Evolutionary conservation across 495 filamentous ascomycete genomes (phyloP).

Genomic region (Schizothecium vesticola): DNA sequence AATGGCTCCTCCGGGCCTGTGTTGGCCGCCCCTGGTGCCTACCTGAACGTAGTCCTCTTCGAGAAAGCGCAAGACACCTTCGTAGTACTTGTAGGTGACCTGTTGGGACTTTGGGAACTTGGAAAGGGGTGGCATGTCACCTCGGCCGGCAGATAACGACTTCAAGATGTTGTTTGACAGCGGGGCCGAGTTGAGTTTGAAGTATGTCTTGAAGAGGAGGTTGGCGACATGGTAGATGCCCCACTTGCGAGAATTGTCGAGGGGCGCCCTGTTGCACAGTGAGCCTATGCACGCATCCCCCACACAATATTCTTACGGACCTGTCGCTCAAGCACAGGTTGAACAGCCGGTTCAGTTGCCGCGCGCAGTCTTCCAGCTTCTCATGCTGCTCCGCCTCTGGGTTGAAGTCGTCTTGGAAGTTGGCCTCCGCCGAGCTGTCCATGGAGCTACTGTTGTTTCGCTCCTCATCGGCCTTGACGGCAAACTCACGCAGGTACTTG

Average conservation of each 20-base stretch:
- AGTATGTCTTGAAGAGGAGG: conserved; percentile 95
- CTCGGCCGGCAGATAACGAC: conserved; percentile 65
- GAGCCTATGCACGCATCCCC: conserved; percentile 3
- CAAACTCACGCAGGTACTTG: conserved; percentile 78
- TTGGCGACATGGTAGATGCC: conserved; percentile 90
- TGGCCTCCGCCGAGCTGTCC: conserved; percentile 38
- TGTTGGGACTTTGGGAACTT: conserved; percentile 80
- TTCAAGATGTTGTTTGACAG: conserved; percentile 86
- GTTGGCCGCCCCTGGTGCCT: conserved; percentile 13
- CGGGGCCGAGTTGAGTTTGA: conserved; percentile 84
- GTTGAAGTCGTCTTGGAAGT: conserved; percentile 72
- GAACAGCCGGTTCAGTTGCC: conserved; percentile 84
- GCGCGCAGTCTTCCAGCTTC: conserved; percentile 81
- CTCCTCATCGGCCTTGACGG: conserved; percentile 77
- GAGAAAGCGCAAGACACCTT: conserved; percentile 81
- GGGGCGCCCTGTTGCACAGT: conserved; percentile 55
- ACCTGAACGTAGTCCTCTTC: conserved; percentile 86
- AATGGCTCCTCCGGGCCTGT: not conserved
- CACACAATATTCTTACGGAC: conserved; percentile 43
- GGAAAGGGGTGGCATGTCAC: conserved; percentile 70
- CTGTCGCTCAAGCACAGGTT: conserved; percentile 81
- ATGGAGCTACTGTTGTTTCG: conserved; percentile 43
- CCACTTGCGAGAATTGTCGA: conserved; percentile 94
- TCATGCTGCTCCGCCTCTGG: conserved; percentile 66
- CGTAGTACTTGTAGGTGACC: conserved; percentile 95